These are phyloP conservation scores for Arabis hirsuta DNA, from an alignment of 345 rosid genomes.

Conservation along the genomic window DNA sequence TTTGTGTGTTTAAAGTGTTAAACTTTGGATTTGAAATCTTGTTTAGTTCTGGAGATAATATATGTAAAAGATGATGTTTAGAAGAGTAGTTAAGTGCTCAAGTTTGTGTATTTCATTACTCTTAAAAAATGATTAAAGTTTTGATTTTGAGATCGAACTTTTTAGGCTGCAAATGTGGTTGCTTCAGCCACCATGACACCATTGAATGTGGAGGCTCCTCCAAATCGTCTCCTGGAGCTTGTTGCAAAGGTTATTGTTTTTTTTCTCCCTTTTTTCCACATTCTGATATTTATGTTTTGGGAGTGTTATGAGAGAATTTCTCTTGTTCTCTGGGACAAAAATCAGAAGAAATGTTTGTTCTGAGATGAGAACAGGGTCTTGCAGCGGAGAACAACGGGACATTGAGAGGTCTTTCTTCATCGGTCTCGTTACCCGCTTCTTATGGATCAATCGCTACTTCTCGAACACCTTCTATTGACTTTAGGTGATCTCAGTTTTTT, in stretches of 20 bases:
- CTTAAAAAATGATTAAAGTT: slow-evolving; percentile 7
- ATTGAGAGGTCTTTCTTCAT: slow-evolving; percentile 56
- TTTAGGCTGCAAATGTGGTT: slow-evolving; percentile 75
- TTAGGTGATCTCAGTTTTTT: slow-evolving; percentile 49
- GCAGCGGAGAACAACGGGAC: slow-evolving; percentile 76
- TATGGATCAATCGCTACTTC: slow-evolving; percentile 58
- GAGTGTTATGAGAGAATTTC: slow-evolving; percentile 15
- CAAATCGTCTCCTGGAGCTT: slow-evolving; percentile 76
- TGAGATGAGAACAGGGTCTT: slow-evolving; percentile 74
- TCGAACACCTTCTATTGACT: slow-evolving; percentile 62
- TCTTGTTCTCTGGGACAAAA: neutral
- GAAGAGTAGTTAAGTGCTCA: slow-evolving; percentile 19
- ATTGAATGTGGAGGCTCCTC: slow-evolving; percentile 64
- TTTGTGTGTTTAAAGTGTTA: neutral
- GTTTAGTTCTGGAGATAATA: neutral
- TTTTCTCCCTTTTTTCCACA: neutral
- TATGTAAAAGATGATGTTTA: slow-evolving; percentile 50
- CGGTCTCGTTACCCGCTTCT: slow-evolving; percentile 50
- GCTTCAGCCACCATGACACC: slow-evolving; percentile 88
- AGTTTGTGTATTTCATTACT: neutral
- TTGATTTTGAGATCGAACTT: slow-evolving; percentile 32
- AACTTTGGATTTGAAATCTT: slow-evolving; percentile 24
- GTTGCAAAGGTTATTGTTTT: slow-evolving; percentile 67
- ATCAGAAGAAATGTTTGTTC: slow-evolving; percentile 29
- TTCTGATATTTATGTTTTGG: neutral